Conservation (phyloP, 306 rosid genomes). For the Clitoria ternatea region DNA sequence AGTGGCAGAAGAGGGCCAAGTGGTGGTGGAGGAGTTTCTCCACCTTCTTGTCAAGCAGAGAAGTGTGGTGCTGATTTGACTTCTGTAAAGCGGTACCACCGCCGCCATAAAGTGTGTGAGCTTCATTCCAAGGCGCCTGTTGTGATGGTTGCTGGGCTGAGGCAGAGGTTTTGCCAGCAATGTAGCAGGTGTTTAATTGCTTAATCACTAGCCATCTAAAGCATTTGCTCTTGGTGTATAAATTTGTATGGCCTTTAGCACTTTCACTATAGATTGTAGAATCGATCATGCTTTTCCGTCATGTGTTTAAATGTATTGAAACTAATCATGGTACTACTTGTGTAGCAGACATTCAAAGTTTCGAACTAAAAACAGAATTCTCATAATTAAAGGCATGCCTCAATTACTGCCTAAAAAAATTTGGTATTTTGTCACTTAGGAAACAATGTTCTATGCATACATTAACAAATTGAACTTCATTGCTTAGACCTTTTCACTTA, state of each 20-base stretch:
- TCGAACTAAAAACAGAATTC: background rate
- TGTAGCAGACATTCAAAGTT: background rate
- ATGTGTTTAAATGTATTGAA: background rate
- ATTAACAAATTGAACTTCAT: background rate
- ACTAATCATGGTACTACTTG: background rate
- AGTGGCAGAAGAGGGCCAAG: slow-evolving; percentile 39
- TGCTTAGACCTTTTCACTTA: background rate
- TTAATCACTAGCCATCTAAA: background rate
- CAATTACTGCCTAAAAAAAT: background rate
- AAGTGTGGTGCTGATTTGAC: slow-evolving; percentile 59
- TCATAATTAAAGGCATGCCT: background rate
- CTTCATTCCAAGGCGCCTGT: slow-evolving; percentile 69
- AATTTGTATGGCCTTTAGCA: background rate
- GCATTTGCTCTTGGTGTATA: slow-evolving; percentile 9
- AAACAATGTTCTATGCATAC: background rate
- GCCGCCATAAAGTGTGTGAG: slow-evolving; percentile 97
- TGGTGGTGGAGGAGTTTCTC: slow-evolving; percentile 34
- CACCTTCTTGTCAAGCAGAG: slow-evolving; percentile 67
- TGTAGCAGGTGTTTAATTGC: slow-evolving; percentile 79
- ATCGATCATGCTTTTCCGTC: background rate
- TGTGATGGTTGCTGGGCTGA: slow-evolving; percentile 59
- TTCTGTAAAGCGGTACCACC: slow-evolving; percentile 65
- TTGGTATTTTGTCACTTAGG: background rate
- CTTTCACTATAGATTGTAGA: slow-evolving; percentile 5
- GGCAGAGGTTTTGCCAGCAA: slow-evolving; percentile 97